Base-by-base conservation (phyloP, 1,284 basidiomycete genomes). In the Cryptococcus floricola region DNA sequence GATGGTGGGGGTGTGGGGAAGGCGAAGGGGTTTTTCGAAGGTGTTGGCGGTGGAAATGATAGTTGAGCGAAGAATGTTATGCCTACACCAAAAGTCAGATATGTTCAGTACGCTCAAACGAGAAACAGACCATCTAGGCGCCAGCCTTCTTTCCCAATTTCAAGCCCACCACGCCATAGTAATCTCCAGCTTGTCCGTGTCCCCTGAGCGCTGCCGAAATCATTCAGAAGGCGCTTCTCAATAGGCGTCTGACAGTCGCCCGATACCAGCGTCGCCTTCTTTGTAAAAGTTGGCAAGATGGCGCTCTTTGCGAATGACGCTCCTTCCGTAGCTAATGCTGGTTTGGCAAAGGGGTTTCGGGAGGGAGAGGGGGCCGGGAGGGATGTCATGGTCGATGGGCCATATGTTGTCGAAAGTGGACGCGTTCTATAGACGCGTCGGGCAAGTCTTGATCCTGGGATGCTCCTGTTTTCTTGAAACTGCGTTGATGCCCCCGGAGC, bases 91-190 rank as follows among this genome's bases (percentile, higher is more conserved):
- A 25, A 34, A 25, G 16, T 34, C 31, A 34, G 31, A 34, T 6
- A 34, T 34, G 31, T 10, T 34, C 31, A 34, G 31, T 10, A 34
- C 31, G 6, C 31, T 34, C 10, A 10, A 8, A 10, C 31, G 31
- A 34, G 5, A 34, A 7, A 34, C 31, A 34, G 49, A 71, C 76
- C 76, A 44, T 76, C 75, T 10, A 77, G 57, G 16, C 69, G 59
- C 64, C 69, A 77, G 5, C 76, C 74, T 19, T 75, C 72, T 6
- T 53, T 54, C 0, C 76, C 76, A 19, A 77, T 66, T 56, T 76
- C 73, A 7, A 77, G 58, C 6, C 74, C 76, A 7, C 76, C 76
- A 37, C 75, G 63, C 74, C 74, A 77, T 14, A 77, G 62, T 49
- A 77, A 51, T 42, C 76, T 64, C 75, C 75, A 77, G 25, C 38